These are phyloP conservation scores for Boletus coccyginus DNA, from an alignment of 768 basidiomycete species.

Conservation along the genomic window DNA sequence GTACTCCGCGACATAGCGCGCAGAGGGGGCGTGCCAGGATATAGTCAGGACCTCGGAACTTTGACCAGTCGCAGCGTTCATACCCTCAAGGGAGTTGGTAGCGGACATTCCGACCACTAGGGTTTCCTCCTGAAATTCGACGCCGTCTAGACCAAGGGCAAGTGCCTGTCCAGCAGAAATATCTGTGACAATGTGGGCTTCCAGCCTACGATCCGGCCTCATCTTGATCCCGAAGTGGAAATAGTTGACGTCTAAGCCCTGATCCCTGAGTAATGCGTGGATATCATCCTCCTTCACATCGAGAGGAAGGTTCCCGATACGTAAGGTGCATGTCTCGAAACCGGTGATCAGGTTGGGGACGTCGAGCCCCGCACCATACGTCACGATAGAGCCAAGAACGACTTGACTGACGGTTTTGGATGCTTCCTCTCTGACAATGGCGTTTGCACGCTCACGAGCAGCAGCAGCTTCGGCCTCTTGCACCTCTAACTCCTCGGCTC, in stretches of 20 bases:
- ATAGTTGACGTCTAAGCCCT: constrained; percentile 37
- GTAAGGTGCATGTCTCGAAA: constrained; percentile 51
- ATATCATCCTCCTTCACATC: constrained; percentile 17
- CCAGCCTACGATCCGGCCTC: constrained; percentile 28
- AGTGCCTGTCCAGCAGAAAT: constrained; percentile 40
- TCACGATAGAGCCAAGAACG: constrained; percentile 46
- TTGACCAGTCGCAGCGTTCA: too few species aligned
- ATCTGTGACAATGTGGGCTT: constrained; percentile 45
- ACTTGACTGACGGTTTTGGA: constrained; percentile 39
- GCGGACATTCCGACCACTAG: too few species aligned
- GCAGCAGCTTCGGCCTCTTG: constrained; percentile 15
- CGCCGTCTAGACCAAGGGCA: constrained; percentile 44
- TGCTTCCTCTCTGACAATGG: constrained; percentile 37
- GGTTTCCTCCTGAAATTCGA: constrained; percentile 3
- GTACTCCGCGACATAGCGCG: too few species aligned
- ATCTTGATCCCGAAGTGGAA: constrained; percentile 36
- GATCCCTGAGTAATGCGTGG: constrained; percentile 39
- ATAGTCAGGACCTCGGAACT: too few species aligned
- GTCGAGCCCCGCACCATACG: constrained; percentile 49
- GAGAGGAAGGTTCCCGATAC: constrained; percentile 22
- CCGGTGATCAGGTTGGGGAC: constrained; percentile 44
- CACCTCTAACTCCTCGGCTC: constrained; percentile 8
- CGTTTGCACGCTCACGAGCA: constrained; percentile 10
- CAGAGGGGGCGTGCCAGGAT: too few species aligned
- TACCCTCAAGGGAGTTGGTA: too few species aligned